These are phyloP conservation scores for Catharanthus roseus DNA, from an alignment of 257 asterid species.

Conservation along the genomic window DNA sequence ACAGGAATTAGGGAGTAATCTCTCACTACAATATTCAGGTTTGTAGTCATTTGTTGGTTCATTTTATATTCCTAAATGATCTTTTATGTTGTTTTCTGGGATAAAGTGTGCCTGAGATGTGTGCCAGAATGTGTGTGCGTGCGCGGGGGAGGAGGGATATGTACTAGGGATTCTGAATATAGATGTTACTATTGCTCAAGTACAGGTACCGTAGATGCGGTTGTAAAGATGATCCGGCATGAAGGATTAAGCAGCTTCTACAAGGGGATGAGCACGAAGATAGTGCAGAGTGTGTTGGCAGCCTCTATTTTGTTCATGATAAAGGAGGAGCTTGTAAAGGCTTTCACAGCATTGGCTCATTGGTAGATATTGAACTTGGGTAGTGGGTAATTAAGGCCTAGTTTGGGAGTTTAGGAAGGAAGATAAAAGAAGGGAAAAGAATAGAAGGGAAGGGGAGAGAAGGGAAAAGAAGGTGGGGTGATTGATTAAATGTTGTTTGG, in stretches of 20 bases:
- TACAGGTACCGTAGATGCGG: conserved; percentile 80
- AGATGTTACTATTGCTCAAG: conserved; percentile 6
- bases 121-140: neutral
- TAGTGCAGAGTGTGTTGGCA: conserved; percentile 87
- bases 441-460: too few species aligned
- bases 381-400: too few species aligned
- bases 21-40: conserved; percentile 82
- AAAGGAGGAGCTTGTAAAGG: conserved; percentile 88
- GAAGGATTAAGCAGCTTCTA: conserved; percentile 83
- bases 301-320: conserved; percentile 91
- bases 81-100: neutral
- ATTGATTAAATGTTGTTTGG: too few species aligned
- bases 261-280: conserved; percentile 94
- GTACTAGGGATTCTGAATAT: neutral
- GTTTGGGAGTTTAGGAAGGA: too few species aligned
- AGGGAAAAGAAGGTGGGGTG: too few species aligned
- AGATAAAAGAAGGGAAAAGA: too few species aligned
- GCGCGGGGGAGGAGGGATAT: too few species aligned
- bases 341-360: conserved; percentile 27
- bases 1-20: conserved; percentile 84
- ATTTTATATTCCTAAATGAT: neutral
- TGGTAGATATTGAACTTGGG: conserved; percentile 11
- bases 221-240: conserved; percentile 67
- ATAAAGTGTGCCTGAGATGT: neutral
- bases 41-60: neutral